Percentiles rank a stretch among this genome's conserved stretches.
Conservation (phyloP, 2,329 filamentous ascomycete species). For the Aspergillus sojae region DNA sequence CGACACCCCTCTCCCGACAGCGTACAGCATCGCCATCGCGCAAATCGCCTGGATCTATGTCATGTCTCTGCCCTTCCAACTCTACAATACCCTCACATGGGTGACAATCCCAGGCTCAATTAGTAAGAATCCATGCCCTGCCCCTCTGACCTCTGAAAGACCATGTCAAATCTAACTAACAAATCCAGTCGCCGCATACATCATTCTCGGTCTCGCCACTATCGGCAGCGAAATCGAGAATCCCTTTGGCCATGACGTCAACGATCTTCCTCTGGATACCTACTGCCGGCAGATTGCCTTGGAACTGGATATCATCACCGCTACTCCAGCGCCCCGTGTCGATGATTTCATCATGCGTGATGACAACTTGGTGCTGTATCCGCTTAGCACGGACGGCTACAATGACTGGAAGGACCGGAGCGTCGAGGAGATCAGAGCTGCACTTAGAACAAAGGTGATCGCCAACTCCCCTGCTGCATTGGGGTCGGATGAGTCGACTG, state of each 20-base stretch:
- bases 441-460: constrained; percentile 42
- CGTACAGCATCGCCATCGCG: constrained; percentile 80
- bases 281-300: constrained; percentile 75
- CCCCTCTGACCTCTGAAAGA: too few relatives aligned
- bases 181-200: constrained; percentile 67
- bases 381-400: constrained; percentile 49
- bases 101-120: constrained; percentile 77
- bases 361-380: constrained; percentile 42
- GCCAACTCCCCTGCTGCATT: constrained; percentile 21
- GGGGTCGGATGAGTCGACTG: constrained; percentile 27
- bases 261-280: constrained; percentile 74
- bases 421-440: constrained; percentile 50
- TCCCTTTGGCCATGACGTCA: constrained; percentile 81
- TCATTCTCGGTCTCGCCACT: constrained; percentile 74
- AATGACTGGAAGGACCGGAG: constrained; percentile 53
- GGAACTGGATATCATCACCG: constrained; percentile 74
- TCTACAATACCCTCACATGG: constrained; percentile 66
- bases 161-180: constrained; percentile 1
- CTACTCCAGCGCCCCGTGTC: constrained; percentile 55
- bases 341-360: constrained; percentile 50
- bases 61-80: constrained; percentile 78
- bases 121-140: constrained; percentile 29
- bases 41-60: constrained; percentile 89
- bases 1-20: constrained; percentile 78
- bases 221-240: constrained; percentile 85